Base-by-base conservation (phyloP, 305 asterid genomes). In the Fraxinus ornus region DNA sequence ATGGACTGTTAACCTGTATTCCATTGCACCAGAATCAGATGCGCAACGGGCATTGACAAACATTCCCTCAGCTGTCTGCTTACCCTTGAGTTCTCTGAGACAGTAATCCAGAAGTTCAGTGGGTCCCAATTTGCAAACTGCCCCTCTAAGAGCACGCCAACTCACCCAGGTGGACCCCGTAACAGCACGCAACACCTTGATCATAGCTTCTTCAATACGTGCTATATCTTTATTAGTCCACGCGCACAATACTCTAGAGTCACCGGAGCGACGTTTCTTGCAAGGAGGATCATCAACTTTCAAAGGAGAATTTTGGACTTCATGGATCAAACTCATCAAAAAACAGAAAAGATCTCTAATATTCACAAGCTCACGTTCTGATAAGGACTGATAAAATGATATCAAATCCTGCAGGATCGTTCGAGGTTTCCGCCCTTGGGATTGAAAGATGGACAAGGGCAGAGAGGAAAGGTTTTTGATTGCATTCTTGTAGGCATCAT, bases 121-220 rank as follows among this genome's bases (percentile, higher is more conserved):
- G 37, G 93, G 52, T 2, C 97, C 99, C 39, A 82, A 88, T 86
- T 87, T 90, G 89, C 94, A 95, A 78, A 95, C 98, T 32, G 99
- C 98, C 55, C 98, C 99, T 85, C 91, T 91, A 74, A 95, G 93
- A 79, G 98, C 93, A 62, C 99, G 95, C 97, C 94, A 92, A 81
- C 95, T 89, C 78, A 95, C 98, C 99, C 99, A 95, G 85, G 92
- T 90, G 86, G 98, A 86, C 64, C 96, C 96, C 66, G 91, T 89
- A 77, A 94, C 97, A 36, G 97, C 99, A 44, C 97, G 91, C 78
- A 95, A 83, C 62, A 95, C 97, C 88, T 90, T 93, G 78, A 93
- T 89, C 97, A 95, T 92, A 44, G 99, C 95, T 79, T 89, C 97
- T 82, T 94, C 97, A 15, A 94, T 98, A 8, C 93, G 94, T 52